Conservation (phyloP, 441 rosid genomes). For the Omphalea diandra region DNA sequence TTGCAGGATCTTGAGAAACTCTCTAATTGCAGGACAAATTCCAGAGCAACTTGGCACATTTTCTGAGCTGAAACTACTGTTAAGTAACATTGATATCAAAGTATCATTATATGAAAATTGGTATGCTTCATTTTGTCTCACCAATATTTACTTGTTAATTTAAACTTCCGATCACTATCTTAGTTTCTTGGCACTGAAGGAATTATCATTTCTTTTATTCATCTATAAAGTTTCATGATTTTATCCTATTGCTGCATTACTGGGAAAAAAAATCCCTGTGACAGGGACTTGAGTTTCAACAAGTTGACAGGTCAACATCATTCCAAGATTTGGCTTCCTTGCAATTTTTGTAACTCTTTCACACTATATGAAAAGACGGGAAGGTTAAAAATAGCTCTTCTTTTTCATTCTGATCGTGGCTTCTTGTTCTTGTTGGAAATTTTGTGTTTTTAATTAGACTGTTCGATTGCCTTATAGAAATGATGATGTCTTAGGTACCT, state of each 20-base stretch:
- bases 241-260: neutral
- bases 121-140: neutral
- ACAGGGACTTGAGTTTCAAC: constrained; percentile 65
- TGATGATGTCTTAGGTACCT: constrained; percentile 38
- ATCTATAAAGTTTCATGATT: no score
- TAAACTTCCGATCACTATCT: neutral
- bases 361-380: neutral
- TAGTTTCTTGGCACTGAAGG: neutral
- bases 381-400: neutral
- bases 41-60: constrained; percentile 45
- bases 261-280: neutral
- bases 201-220: neutral
- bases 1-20: constrained; percentile 49
- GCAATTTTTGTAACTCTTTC: constrained; percentile 37
- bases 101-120: neutral
- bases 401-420: neutral
- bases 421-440: neutral
- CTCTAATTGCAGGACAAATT: constrained; percentile 41
- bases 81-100: constrained; percentile 23
- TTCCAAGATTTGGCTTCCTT: constrained; percentile 34
- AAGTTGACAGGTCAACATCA: constrained; percentile 44
- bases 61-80: constrained; percentile 39
- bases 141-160: neutral
- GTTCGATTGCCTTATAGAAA: constrained; percentile 12
- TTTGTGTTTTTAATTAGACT: neutral